Evolutionary conservation across 2,329 filamentous ascomycete genomes (phyloP), one percentile per base, ranked within the genome.

Genomic region (Nothomitra cinnamomea): DNA sequence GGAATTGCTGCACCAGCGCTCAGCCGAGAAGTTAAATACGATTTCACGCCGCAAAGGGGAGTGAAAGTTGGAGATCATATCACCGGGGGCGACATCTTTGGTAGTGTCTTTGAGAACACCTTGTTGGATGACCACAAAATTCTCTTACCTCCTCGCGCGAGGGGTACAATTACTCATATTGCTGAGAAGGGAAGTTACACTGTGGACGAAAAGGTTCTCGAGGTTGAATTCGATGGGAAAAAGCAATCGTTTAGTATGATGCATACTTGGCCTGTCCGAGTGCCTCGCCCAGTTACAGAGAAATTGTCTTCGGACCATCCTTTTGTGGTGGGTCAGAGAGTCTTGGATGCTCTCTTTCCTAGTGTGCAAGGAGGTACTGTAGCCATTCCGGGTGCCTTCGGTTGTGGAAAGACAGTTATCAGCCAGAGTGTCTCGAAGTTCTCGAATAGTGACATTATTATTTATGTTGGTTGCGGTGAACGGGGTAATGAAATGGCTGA

Each of bases 401-500:
- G 92, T 60, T 98, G 92, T 65, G 92, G 92, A 66, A 98, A 98
- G 82, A 98, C 92, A 63, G 92, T 98, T 73, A 98, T 98, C 71
- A 89, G 83, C 64, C 92, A 98, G 73, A 94, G 87, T 57, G 85
- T 98, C 58, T 98, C 92, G 70, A 98, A 98, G 73, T 98, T 98
- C 76, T 98, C 92, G 65, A 98, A 98, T 81, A 92, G 85, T 69
- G 92, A 98, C 68, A 87, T 96, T 64, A 98, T 98, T 61, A 86
- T 98, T 62, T 98, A 98, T 67, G 92, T 98, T 56, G 92, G 92
- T 22, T 73, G 72, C 60, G 87, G 89, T 62, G 92, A 98, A 72
- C 85, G 92, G 62, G 92, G 92, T 61, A 98, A 98, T 67, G 92
- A 98, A 72, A 98, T 98, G 92, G 92, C 92, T 59, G 92, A 98